Percentiles rank a stretch among this genome's conserved stretches.
Conservation (phyloP, 768 basidiomycete species). For the Mycena belliarum region DNA sequence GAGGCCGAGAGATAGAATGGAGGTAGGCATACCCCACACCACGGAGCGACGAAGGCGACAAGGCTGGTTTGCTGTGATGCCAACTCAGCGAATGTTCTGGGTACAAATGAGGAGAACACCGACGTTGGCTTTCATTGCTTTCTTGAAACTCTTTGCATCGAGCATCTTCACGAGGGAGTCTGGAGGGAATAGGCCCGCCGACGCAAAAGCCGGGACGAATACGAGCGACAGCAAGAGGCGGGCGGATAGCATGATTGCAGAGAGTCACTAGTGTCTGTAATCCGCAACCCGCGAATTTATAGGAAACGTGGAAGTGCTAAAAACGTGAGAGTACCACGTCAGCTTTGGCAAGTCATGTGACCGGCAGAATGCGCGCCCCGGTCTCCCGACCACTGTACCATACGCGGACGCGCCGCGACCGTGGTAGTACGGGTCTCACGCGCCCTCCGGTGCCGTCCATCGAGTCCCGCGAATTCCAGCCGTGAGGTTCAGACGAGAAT, state of each 20-base stretch:
- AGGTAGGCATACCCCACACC: slow-evolving; percentile 68
- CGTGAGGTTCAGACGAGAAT: too few relatives aligned
- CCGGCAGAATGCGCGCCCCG: neutral
- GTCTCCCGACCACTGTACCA: too few relatives aligned
- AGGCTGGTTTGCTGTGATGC: slow-evolving; percentile 62
- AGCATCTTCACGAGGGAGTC: slow-evolving; percentile 72
- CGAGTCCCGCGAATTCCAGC: neutral
- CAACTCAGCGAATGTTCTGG: neutral
- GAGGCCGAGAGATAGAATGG: neutral
- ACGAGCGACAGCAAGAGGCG: slow-evolving; percentile 27
- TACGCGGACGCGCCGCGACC: too few relatives aligned
- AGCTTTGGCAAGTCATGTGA: neutral
- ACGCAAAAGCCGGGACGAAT: slow-evolving; percentile 39
- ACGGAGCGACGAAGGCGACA: slow-evolving; percentile 93
- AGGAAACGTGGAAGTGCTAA: too few relatives aligned
- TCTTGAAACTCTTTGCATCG: slow-evolving; percentile 67
- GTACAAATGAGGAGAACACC: slow-evolving; percentile 27
- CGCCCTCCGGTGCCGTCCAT: neutral
- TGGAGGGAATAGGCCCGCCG: slow-evolving; percentile 47
- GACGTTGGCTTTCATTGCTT: slow-evolving; percentile 76
- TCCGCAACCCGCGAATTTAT: neutral
- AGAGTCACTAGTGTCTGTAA: too few relatives aligned
- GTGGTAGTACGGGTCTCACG: too few relatives aligned
- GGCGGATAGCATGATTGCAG: slow-evolving; percentile 11
- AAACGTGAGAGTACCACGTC: neutral